These are phyloP conservation scores for Boletus edulis DNA, from an alignment of 768 basidiomycete species.

Conservation along the genomic window DNA sequence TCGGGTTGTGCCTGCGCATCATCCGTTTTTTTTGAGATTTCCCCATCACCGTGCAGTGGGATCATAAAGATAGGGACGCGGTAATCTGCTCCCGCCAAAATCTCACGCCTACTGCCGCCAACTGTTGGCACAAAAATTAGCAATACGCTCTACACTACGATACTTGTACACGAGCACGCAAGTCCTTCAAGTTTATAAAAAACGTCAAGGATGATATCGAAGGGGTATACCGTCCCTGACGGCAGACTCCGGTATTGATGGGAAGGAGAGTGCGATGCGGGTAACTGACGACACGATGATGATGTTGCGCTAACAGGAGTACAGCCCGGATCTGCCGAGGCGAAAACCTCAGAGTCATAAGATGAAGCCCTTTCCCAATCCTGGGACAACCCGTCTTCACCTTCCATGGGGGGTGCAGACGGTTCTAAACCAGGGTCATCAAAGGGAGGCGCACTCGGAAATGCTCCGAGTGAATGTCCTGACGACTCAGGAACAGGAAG, in stretches of 20 bases:
- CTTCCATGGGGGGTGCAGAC: slow-evolving; percentile 44
- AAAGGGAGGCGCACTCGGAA: slow-evolving; percentile 34
- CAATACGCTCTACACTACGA: slow-evolving; percentile 14
- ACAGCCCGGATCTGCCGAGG: slow-evolving; percentile 3
- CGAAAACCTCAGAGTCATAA: not conserved
- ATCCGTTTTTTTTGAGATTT: slow-evolving; percentile 88
- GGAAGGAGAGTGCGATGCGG: not conserved
- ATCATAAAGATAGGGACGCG: not conserved
- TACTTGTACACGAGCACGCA: slow-evolving; percentile 21
- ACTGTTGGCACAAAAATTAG: slow-evolving; percentile 23
- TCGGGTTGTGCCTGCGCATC: slow-evolving; percentile 88
- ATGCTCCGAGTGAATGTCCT: slow-evolving; percentile 44
- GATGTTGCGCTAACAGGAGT: not conserved
- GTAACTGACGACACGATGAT: not conserved
- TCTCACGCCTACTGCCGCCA: slow-evolving; percentile 1
- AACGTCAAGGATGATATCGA: slow-evolving; percentile 27
- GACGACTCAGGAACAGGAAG: slow-evolving; percentile 40
- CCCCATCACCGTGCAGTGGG: slow-evolving; percentile 57
- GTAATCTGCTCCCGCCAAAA: too few species aligned
- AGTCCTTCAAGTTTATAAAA: slow-evolving; percentile 6
- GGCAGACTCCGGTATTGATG: slow-evolving; percentile 1
- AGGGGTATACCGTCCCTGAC: slow-evolving; percentile 23
- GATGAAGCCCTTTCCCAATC: slow-evolving; percentile 20
- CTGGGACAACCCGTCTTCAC: slow-evolving; percentile 19
- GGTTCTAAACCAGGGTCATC: slow-evolving; percentile 35